These are phyloP conservation scores for Trichoderma atrobrunneum DNA, from an alignment of 2,329 filamentous ascomycete genomes.

Conservation along the genomic window DNA sequence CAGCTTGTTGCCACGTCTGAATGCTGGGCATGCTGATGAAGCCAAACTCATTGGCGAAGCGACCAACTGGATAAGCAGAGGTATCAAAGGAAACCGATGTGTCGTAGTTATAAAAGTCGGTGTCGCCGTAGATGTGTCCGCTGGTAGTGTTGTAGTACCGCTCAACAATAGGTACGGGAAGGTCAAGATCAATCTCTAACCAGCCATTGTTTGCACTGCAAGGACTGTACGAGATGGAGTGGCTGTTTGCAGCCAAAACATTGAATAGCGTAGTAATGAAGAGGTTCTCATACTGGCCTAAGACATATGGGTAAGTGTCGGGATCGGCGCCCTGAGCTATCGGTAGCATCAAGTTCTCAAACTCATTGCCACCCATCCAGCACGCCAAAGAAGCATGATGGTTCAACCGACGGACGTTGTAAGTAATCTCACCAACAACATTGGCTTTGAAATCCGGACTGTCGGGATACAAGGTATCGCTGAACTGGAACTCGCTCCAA, in stretches of 20 bases:
- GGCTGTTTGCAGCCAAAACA: conserved; percentile 55
- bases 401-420: conserved; percentile 59
- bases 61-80: conserved; percentile 53
- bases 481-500: conserved; percentile 63
- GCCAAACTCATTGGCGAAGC: conserved; percentile 63
- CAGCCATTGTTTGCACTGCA: conserved; percentile 59
- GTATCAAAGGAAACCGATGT: conserved; percentile 51
- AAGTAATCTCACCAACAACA: conserved; percentile 51
- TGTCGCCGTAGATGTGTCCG: conserved; percentile 58
- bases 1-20: conserved; percentile 54
- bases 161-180: conserved; percentile 52
- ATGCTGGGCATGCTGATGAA: conserved; percentile 62
- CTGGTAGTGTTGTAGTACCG: conserved; percentile 52
- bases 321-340: conserved; percentile 40
- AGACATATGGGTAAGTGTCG: conserved; percentile 34
- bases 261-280: conserved; percentile 55
- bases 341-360: conserved; percentile 54
- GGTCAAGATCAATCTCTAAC: conserved; percentile 46
- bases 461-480: conserved; percentile 58
- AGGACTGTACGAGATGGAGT: conserved; percentile 59
- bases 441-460: conserved; percentile 54
- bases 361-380: conserved; percentile 58
- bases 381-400: conserved; percentile 56
- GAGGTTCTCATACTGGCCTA: conserved; percentile 54
- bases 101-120: conserved; percentile 60